These are phyloP conservation scores for Cystofilobasidium capitatum DNA, from an alignment of 768 basidiomycete species.

Conservation along the genomic window DNA sequence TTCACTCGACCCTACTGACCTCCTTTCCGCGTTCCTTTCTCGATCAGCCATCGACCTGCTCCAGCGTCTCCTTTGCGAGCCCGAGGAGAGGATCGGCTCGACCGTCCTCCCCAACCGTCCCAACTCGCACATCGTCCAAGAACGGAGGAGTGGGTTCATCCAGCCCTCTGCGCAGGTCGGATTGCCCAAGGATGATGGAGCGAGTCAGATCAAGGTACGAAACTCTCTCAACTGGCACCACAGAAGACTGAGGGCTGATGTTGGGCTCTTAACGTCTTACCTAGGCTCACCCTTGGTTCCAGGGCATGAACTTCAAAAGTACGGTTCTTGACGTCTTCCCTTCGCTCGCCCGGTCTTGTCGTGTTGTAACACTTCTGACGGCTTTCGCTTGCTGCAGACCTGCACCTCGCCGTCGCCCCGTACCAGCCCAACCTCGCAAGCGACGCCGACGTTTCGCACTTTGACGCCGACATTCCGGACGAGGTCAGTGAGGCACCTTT, in stretches of 20 bases:
- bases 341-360: background rate
- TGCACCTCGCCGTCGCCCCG: slow-evolving; percentile 73
- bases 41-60: slow-evolving; percentile 80
- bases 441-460: slow-evolving; percentile 46
- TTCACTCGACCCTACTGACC: slow-evolving; percentile 78
- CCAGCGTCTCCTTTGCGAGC: slow-evolving; percentile 82
- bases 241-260: background rate
- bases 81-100: slow-evolving; percentile 81
- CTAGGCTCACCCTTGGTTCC: slow-evolving; percentile 81
- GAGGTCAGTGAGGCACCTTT: slow-evolving; percentile 46
- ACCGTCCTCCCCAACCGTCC: slow-evolving; percentile 61
- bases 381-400: slow-evolving; percentile 38
- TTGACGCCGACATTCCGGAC: slow-evolving; percentile 84
- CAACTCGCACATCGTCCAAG: slow-evolving; percentile 64
- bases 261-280: background rate
- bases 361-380: background rate
- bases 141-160: slow-evolving; percentile 64
- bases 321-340: slow-evolving; percentile 18
- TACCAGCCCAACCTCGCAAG: slow-evolving; percentile 70
- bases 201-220: slow-evolving; percentile 72
- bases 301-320: slow-evolving; percentile 75
- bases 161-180: slow-evolving; percentile 36
- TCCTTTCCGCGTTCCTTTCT: slow-evolving; percentile 69
- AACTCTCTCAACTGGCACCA: background rate
- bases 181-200: slow-evolving; percentile 53